Evolutionary conservation across 208 protist genomes (phyloP).

Genomic region (Histomonas meleagridis): DNA sequence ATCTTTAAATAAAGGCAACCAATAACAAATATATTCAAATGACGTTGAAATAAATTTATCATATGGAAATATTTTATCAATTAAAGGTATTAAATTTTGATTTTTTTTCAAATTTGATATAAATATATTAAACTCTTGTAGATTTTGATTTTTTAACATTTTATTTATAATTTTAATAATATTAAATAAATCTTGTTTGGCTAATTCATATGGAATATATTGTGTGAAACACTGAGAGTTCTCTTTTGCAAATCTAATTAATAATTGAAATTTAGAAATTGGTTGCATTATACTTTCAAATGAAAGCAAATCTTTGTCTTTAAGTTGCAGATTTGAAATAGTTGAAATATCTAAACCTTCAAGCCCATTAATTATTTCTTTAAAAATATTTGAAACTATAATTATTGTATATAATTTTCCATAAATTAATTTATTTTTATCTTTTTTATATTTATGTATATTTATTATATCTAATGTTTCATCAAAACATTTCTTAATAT

Average conservation of each 20-base stretch:
- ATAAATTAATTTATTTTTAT: neutral
- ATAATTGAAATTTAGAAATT: too few relatives aligned
- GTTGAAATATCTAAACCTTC: neutral
- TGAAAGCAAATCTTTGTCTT: neutral
- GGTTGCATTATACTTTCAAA: neutral
- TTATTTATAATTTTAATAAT: too few relatives aligned
- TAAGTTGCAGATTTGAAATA: neutral
- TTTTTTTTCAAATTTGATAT: neutral
- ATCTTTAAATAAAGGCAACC: neutral
- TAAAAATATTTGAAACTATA: neutral
- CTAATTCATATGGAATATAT: neutral
- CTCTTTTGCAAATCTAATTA: too few relatives aligned
- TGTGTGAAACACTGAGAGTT: too few relatives aligned
- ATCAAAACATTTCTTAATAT: neutral
- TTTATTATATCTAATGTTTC: neutral
- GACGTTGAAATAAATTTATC: neutral
- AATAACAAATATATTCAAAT: neutral
- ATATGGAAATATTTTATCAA: neutral
- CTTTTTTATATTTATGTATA: neutral
- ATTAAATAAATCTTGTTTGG: neutral
- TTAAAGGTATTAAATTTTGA: neutral
- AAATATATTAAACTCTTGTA: neutral
- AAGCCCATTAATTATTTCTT: neutral
- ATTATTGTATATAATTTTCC: neutral
- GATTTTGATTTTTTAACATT: neutral